Percentiles rank a stretch among this genome's conserved stretches.
Evolutionary conservation across 2,329 filamentous ascomycete species (phyloP).

Genomic region (Chrysoporthe austroafricana): DNA sequence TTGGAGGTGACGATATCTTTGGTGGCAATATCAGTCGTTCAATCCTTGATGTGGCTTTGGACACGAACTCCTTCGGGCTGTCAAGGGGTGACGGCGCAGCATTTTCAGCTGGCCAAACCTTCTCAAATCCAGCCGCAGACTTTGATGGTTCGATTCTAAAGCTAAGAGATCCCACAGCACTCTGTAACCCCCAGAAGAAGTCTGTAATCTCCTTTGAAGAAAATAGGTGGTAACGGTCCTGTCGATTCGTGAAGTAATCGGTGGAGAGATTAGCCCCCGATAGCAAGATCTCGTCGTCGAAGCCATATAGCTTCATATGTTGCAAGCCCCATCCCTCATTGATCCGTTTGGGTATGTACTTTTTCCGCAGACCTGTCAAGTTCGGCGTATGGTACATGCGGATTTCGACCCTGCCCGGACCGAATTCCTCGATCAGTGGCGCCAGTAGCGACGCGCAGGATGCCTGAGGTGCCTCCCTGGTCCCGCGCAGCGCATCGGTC

Average conservation of each 20-base stretch:
- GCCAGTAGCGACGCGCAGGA: conserved; percentile 89
- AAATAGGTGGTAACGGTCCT: conserved; percentile 94
- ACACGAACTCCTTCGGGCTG: conserved; percentile 70
- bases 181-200: conserved; percentile 80
- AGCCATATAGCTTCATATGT: conserved; percentile 97
- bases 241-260: conserved; percentile 95
- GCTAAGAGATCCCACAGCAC: conserved; percentile 77
- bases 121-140: conserved; percentile 58
- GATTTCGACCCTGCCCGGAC: conserved; percentile 81
- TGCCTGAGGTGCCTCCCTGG: conserved; percentile 81
- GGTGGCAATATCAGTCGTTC: conserved; percentile 65
- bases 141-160: conserved; percentile 73
- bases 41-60: conserved; percentile 68
- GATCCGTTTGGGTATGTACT: conserved; percentile 81
- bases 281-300: conserved; percentile 94
- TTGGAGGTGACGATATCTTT: conserved; percentile 34
- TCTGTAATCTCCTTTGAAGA: conserved; percentile 76
- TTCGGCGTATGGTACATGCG: conserved; percentile 99
- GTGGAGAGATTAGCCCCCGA: conserved; percentile 90
- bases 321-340: conserved; percentile 99
- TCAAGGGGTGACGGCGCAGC: conserved; percentile 74
- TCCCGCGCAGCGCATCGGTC: conserved; percentile 89
- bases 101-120: conserved; percentile 78
- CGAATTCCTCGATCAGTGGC: conserved; percentile 83
- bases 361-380: conserved; percentile 83